A percentile compares a stretch with the other conserved stretches of the same genome.
Conservation (phyloP, 441 rosid species). For the Corymbia citriodora region DNA sequence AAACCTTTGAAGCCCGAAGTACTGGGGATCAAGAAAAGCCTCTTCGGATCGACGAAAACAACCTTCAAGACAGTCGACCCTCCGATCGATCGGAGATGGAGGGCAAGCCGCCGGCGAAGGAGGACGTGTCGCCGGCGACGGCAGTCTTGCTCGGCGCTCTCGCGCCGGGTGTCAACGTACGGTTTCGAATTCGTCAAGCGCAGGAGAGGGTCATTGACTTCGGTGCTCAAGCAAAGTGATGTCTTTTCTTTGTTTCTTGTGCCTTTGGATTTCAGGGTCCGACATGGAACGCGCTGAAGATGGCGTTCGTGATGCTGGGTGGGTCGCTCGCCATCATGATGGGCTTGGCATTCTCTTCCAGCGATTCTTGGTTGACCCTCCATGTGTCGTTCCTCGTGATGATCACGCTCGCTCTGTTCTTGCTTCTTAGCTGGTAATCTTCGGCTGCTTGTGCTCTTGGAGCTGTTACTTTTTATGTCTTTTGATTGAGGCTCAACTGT, state of each 20-base stretch:
- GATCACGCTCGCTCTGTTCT: conserved; percentile 62
- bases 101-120: conserved; percentile 10
- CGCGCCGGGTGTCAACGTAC: conserved; percentile 80
- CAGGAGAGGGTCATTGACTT: neutral
- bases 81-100: conserved; percentile 21
- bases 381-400: conserved; percentile 74
- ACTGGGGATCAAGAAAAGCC: neutral
- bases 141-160: conserved; percentile 89
- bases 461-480: neutral
- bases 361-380: conserved; percentile 57
- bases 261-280: conserved; percentile 49
- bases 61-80: neutral
- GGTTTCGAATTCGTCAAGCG: neutral
- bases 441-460: neutral
- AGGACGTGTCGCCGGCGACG: conserved; percentile 51
- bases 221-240: neutral
- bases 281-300: conserved; percentile 74
- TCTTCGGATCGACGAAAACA: neutral
- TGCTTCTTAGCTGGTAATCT: conserved; percentile 74
- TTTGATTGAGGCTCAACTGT: neutral
- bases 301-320: conserved; percentile 70
- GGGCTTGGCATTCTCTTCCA: conserved; percentile 73
- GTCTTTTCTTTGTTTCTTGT: neutral
- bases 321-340: conserved; percentile 65
- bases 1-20: neutral